Conservation (phyloP, 2,329 filamentous ascomycete species). For the Cordyceps militaris region DNA sequence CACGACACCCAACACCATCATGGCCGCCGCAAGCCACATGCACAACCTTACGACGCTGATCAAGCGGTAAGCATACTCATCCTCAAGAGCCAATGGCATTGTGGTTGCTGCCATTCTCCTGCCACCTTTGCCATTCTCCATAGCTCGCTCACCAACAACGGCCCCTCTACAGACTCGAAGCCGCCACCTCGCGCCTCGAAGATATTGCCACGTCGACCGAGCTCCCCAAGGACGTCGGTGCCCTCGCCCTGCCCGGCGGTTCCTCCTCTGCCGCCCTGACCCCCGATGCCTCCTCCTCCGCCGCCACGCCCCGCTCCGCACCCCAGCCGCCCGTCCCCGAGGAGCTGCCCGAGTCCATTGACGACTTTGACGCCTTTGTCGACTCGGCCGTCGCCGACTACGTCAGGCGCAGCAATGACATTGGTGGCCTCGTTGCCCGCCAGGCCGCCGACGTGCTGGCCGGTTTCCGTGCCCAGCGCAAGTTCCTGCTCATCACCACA, state of each 20-base stretch:
- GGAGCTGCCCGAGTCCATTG: slow-evolving; percentile 66
- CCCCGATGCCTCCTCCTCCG: slow-evolving; percentile 11
- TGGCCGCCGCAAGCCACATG: slow-evolving; percentile 78
- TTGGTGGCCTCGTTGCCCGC: slow-evolving; percentile 72
- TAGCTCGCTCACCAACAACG: slow-evolving; percentile 33
- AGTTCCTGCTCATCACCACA: slow-evolving; percentile 79
- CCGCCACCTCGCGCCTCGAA: slow-evolving; percentile 90
- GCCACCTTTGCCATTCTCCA: background rate
- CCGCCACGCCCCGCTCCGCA: slow-evolving; percentile 23
- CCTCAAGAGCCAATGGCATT: no score
- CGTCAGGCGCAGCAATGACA: slow-evolving; percentile 66
- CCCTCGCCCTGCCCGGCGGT: slow-evolving; percentile 33
- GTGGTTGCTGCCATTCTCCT: slow-evolving; percentile 11
- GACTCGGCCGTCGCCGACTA: slow-evolving; percentile 68
- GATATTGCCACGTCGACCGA: slow-evolving; percentile 82
- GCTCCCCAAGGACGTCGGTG: slow-evolving; percentile 43
- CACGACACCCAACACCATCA: slow-evolving; percentile 28
- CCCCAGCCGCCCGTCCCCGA: slow-evolving; percentile 40
- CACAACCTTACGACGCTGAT: slow-evolving; percentile 95
- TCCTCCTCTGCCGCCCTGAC: slow-evolving; percentile 16
- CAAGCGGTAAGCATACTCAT: slow-evolving; percentile 63
- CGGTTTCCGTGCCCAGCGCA: slow-evolving; percentile 77
- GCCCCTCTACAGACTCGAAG: slow-evolving; percentile 69
- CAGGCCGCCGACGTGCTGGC: slow-evolving; percentile 56
- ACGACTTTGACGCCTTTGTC: slow-evolving; percentile 81